Conservation (phyloP, 257 asterid species). For the Gentiana straminea region DNA sequence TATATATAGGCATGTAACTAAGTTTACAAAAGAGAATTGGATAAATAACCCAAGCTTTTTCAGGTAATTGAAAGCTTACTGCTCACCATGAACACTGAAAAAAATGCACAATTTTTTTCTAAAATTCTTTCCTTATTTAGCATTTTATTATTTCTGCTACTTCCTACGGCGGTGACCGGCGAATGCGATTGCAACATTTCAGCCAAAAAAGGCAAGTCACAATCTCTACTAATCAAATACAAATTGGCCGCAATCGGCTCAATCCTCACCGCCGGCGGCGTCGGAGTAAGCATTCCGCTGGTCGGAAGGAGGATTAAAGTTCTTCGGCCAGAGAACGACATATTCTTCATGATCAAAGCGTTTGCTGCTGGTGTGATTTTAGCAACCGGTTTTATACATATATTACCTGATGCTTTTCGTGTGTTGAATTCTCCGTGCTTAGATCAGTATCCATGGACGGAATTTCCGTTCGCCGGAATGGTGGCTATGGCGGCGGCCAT, state of each 20-base stretch:
- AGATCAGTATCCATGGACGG: constrained; percentile 22
- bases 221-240: background rate
- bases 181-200: constrained; percentile 4
- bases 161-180: background rate
- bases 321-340: constrained; percentile 17
- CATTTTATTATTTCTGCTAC: background rate
- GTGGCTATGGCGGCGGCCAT: constrained; percentile 32
- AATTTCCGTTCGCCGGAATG: constrained; percentile 24
- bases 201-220: background rate
- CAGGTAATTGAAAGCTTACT: background rate
- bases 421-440: constrained; percentile 18
- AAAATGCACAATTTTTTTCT: too few species aligned
- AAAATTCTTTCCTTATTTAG: background rate
- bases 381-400: constrained; percentile 27
- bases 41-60: background rate
- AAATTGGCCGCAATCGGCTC: constrained; percentile 4
- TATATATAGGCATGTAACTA: too few species aligned
- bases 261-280: constrained; percentile 5
- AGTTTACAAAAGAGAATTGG: too few species aligned
- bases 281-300: constrained; percentile 7
- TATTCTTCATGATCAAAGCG: constrained; percentile 26
- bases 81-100: background rate
- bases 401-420: constrained; percentile 21
- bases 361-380: constrained; percentile 25
- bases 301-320: constrained; percentile 5